These are phyloP conservation scores for Cercospora zeae-maydis DNA, from an alignment of 2,329 filamentous ascomycete species.

Conservation along the genomic window DNA sequence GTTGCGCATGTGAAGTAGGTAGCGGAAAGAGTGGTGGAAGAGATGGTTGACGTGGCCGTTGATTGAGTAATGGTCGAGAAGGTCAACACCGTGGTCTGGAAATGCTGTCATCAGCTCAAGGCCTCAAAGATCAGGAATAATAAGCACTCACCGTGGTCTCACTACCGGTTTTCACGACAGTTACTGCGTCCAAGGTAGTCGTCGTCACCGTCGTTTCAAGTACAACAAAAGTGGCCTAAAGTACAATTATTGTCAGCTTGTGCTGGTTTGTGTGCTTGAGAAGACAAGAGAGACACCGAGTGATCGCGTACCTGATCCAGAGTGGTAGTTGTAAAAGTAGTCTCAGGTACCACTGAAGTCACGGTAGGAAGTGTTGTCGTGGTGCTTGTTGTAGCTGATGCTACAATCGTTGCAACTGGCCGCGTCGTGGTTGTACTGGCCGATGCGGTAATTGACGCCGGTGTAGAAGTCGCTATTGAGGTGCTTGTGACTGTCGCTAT, in stretches of 20 bases:
- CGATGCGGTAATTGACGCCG: neutral
- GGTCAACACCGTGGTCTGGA: neutral
- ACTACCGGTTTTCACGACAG: neutral
- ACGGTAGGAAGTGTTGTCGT: neutral
- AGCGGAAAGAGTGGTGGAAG: neutral
- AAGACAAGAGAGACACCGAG: neutral
- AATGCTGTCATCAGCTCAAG: neutral
- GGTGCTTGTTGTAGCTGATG: neutral
- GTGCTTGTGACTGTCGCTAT: neutral
- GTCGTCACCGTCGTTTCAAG: neutral
- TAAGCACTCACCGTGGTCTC: neutral
- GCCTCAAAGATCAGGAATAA: neutral
- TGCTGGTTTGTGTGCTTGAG: neutral
- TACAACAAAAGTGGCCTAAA: neutral
- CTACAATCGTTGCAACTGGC: neutral
- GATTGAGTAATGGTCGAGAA: neutral
- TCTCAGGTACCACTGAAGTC: neutral
- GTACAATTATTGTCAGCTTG: neutral
- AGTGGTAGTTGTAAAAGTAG: neutral
- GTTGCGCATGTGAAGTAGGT: neutral
- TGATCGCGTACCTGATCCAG: neutral
- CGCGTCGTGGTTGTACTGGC: neutral
- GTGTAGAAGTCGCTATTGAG: neutral
- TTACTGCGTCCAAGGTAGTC: neutral
- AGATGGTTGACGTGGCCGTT: neutral